Conservation (phyloP, 164 flowering plant species). For the Vitis vinifera region DNA sequence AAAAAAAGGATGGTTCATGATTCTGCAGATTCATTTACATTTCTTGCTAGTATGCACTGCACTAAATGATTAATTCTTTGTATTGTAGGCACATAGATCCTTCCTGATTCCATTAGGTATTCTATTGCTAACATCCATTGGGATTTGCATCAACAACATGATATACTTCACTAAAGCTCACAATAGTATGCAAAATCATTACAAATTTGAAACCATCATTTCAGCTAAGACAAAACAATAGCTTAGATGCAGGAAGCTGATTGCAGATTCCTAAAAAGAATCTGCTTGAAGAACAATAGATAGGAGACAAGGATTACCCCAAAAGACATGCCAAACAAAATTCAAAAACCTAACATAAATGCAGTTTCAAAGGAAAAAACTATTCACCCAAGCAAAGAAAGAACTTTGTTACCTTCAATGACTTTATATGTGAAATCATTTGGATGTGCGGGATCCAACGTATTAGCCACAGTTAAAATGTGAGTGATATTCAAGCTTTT, state of each 20-base stretch:
- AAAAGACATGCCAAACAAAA: background rate
- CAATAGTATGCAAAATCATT: no score
- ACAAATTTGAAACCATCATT: background rate
- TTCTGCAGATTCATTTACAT: background rate
- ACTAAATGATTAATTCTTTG: no score
- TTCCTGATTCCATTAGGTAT: no score
- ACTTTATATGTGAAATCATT: conserved; percentile 61
- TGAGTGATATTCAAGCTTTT: conserved; percentile 72
- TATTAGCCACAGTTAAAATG: conserved; percentile 58
- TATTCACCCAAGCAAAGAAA: background rate
- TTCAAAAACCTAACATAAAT: background rate
- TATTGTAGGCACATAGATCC: no score
- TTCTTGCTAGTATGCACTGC: background rate
- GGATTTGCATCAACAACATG: no score
- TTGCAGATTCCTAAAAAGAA: background rate
- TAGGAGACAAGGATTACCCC: background rate
- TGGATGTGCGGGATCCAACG: conserved; percentile 43
- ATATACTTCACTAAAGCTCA: no score
- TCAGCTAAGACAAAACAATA: background rate
- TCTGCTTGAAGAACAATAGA: background rate
- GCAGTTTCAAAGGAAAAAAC: background rate
- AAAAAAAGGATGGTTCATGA: background rate
- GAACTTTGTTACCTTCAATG: conserved; percentile 43
- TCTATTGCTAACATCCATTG: no score
- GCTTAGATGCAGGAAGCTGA: background rate